Conservation (phyloP, 2,329 filamentous ascomycete genomes). For the Neofusicoccum sp. region DNA sequence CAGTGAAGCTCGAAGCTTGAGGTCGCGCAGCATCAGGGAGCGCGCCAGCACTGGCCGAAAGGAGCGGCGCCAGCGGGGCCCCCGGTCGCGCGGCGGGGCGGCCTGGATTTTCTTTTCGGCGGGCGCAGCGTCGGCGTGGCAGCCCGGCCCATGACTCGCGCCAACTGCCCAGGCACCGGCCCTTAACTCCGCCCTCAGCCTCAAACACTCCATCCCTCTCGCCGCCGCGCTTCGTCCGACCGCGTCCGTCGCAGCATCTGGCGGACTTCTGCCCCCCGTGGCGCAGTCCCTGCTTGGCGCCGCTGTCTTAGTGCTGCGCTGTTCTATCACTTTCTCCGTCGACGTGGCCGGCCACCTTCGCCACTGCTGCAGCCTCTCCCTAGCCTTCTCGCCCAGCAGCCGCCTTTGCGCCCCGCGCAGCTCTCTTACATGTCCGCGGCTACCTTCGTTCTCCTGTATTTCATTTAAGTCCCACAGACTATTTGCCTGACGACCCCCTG, state of each 20-base stretch:
- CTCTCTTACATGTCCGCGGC: background rate
- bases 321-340: background rate
- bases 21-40: conserved; percentile 12
- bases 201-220: background rate
- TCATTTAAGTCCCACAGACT: background rate
- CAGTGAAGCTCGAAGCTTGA: conserved; percentile 2
- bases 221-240: background rate
- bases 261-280: background rate
- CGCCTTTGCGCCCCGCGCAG: background rate
- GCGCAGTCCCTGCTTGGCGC: background rate
- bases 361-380: background rate
- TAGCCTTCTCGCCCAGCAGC: background rate
- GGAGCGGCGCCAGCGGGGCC: conserved; percentile 2
- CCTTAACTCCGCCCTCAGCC: background rate
- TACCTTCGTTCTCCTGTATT: background rate
- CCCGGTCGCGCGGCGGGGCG: background rate
- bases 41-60: conserved; percentile 6
- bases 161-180: background rate
- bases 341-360: background rate
- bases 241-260: background rate
- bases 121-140: background rate
- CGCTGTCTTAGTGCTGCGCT: background rate
- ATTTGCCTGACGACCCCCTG: background rate
- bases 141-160: background rate
- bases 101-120: background rate